Evolutionary conservation across 306 rosid genomes (phyloP).

Genomic region (Astragalus glycyphyllos): DNA sequence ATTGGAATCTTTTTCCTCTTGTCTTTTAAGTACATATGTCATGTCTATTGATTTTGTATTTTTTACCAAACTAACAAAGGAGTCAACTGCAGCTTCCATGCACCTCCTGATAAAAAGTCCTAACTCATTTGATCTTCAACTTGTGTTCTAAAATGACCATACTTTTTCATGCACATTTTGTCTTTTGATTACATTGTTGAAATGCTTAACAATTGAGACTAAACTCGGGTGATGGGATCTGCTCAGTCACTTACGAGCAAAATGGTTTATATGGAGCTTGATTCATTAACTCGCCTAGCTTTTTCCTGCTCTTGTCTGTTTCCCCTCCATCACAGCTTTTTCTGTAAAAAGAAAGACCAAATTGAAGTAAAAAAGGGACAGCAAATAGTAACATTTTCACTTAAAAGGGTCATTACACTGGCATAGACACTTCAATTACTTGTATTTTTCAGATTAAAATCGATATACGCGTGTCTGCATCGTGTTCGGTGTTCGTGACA

Average conservation of each 20-base stretch:
- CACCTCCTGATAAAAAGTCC: too few relatives aligned
- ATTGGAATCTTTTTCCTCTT: conserved; percentile 36
- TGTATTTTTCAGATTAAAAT: too few relatives aligned
- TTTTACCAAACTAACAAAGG: background rate
- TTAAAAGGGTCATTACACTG: too few relatives aligned
- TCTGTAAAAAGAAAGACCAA: conserved; percentile 39
- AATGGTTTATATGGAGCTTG: conserved; percentile 59
- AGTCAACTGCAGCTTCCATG: background rate
- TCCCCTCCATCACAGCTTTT: conserved; percentile 62
- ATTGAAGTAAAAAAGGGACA: background rate
- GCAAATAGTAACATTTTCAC: too few relatives aligned
- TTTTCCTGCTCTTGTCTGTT: conserved; percentile 48
- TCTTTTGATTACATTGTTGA: conserved; percentile 30
- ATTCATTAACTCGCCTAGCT: conserved; percentile 44
- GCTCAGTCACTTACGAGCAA: conserved; percentile 81
- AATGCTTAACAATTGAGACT: conserved; percentile 34
- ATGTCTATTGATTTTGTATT: background rate
- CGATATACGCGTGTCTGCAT: too few relatives aligned
- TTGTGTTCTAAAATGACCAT: background rate
- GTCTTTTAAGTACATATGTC: conserved; percentile 20
- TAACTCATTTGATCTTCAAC: too few relatives aligned
- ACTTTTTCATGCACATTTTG: conserved; percentile 31
- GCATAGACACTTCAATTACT: too few relatives aligned
- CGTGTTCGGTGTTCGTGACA: too few relatives aligned
- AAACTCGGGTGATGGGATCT: conserved; percentile 31